Base-by-base conservation (phyloP, 139 green algal species). In the Chlamydomonas incerta region DNA sequence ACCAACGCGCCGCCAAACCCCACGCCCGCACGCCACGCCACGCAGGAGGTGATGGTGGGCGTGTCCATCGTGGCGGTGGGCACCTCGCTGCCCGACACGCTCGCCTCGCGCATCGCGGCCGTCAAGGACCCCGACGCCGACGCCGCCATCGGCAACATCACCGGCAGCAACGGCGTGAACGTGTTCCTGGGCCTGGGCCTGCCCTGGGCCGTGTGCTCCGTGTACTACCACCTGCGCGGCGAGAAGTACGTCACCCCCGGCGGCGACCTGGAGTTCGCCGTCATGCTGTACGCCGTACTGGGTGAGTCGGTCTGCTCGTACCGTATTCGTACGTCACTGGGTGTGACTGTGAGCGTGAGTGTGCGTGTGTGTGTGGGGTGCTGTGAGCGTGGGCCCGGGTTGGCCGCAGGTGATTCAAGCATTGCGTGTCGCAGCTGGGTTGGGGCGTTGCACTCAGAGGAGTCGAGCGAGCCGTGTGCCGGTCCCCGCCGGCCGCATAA, bases 101-200 rank as follows among this genome's bases (percentile, higher is more conserved):
- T 90, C 33, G 88, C 88, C 2, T 85, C 67, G 29, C 85, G 77
- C 73, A 76, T 85, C 47, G 88, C 88, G 0, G 88, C 88, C 15
- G 69, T 88, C 3, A 33, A 89, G 0, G 87, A 87, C 34, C 67
- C 85, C 55, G 83, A 87, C 58, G 89, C 89, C 23, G 89, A 93
- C 52, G 90, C 90, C 21, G 90, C 90, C 62, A 93, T 93, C 63
- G 90, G 90, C 15, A 93, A 91, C 85, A 90, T 93, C 60, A 93
- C 85, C 23, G 90, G 85, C 52, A 85, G 55, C 74, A 93, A 93
- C 85, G 62, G 67, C 4, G 85, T 90, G 60, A 93, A 93, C 75
- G 85, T 93, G 9, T 87, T 93, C 66, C 74, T 93, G 63, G 90
- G 90, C 24, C 71, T 93, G 63, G 90, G 90, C 47, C 58, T 93